phyloP scores from a whole-genome alignment of 495 filamentous ascomycete genomes.

The Talaromyces stipitatus region DNA sequence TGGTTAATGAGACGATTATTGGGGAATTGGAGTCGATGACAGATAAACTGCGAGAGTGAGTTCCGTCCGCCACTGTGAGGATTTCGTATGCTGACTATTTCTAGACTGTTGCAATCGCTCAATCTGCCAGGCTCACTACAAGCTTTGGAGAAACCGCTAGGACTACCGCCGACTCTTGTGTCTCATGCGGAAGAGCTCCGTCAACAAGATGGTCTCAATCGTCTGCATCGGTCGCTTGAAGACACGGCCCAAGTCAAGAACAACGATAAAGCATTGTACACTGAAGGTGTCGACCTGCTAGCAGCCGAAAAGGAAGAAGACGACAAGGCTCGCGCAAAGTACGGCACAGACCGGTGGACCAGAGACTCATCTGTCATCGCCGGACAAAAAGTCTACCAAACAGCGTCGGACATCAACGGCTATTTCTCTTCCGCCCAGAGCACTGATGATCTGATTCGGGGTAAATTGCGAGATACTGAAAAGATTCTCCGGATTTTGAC shows the following conservation, averaged over 20 bases:
- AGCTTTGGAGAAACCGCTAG: conserved; percentile 89
- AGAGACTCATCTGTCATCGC: conserved; percentile 61
- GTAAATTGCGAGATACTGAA: conserved; percentile 71
- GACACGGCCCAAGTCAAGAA: conserved; percentile 81
- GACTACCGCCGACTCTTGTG: conserved; percentile 73
- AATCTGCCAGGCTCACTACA: conserved; percentile 92
- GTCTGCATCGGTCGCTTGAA: conserved; percentile 66
- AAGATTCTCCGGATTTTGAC: conserved; percentile 64
- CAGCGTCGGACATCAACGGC: conserved; percentile 71
- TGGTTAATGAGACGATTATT: conserved; percentile 80
- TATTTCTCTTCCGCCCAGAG: conserved; percentile 80
- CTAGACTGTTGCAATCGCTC: conserved; percentile 62
- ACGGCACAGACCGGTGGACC: conserved; percentile 83
- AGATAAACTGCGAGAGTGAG: conserved; percentile 63
- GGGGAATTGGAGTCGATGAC: conserved; percentile 79
- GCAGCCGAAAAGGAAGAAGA: conserved; percentile 79
- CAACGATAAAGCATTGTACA: conserved; percentile 65
- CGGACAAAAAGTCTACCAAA: conserved; percentile 65
- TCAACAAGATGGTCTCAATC: conserved; percentile 79
- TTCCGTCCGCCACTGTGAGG: background rate
- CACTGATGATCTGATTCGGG: conserved; percentile 72
- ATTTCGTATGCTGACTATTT: background rate
- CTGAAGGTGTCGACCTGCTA: conserved; percentile 72
- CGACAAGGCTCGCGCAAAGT: conserved; percentile 60
- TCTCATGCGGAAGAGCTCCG: conserved; percentile 92